phyloP scores from a whole-genome alignment of 257 asterid species.

The Nicotiana otophora region DNA sequence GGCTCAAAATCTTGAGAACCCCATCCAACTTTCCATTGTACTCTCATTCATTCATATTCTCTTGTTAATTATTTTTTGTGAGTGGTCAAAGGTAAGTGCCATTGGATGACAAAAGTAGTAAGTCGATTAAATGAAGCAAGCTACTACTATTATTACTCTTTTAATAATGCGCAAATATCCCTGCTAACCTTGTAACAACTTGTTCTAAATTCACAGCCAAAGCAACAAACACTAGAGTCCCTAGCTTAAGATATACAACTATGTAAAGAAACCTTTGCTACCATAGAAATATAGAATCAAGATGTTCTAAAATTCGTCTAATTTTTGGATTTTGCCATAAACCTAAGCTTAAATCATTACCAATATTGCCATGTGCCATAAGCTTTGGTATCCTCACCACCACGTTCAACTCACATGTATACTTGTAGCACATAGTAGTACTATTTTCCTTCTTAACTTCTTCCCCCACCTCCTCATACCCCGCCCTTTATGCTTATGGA shows the following conservation, averaged over 20 bases:
- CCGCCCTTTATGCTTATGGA: neutral
- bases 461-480: neutral
- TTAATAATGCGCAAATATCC: neutral
- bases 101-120: neutral
- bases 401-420: constrained; percentile 12
- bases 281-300: neutral
- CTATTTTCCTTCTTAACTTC: neutral
- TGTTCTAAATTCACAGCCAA: neutral
- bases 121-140: neutral
- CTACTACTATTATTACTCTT: neutral
- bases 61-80: neutral
- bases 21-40: neutral
- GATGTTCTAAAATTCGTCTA: neutral
- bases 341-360: neutral
- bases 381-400: neutral
- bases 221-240: neutral
- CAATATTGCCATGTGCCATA: constrained; percentile 7
- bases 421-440: neutral
- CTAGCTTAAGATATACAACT: neutral
- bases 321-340: neutral
- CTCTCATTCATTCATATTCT: neutral
- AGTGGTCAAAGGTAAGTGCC: neutral
- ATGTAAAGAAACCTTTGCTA: neutral
- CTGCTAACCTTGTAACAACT: neutral
- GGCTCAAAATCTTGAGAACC: neutral